These are phyloP conservation scores for Erythrophleum fordii DNA, from an alignment of 306 rosid species.

Conservation along the genomic window DNA sequence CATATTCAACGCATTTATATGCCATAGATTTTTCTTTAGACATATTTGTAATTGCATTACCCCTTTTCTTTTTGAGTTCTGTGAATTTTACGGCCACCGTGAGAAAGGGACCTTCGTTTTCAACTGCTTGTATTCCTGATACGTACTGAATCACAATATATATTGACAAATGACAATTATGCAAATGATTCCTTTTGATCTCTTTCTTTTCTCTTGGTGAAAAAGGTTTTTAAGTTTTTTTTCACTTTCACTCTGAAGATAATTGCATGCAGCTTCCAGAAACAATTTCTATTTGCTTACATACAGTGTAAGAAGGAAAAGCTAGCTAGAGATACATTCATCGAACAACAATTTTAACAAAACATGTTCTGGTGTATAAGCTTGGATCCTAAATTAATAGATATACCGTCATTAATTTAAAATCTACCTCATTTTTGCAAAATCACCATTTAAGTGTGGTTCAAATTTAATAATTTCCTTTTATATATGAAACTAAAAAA, in stretches of 20 bases:
- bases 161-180: constrained; percentile 13
- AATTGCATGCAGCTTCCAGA: neutral
- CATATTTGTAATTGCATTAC: neutral
- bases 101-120: neutral
- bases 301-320: too few species aligned
- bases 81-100: constrained; percentile 25
- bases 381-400: neutral
- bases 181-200: neutral
- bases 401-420: neutral
- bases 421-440: neutral
- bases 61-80: neutral
- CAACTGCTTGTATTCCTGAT: neutral
- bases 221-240: too few species aligned
- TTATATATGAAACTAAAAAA: too few species aligned
- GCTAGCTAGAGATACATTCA: too few species aligned
- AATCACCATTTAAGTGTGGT: neutral
- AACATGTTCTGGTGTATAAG: neutral
- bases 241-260: neutral
- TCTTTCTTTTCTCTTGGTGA: too few species aligned
- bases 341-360: too few species aligned
- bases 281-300: too few species aligned
- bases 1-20: constrained; percentile 27
- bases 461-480: neutral
- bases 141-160: constrained; percentile 8
- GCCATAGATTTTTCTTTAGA: constrained; percentile 1